Base-by-base conservation (phyloP, 1,284 basidiomycete species). In the Ustilago trichophora region DNA sequence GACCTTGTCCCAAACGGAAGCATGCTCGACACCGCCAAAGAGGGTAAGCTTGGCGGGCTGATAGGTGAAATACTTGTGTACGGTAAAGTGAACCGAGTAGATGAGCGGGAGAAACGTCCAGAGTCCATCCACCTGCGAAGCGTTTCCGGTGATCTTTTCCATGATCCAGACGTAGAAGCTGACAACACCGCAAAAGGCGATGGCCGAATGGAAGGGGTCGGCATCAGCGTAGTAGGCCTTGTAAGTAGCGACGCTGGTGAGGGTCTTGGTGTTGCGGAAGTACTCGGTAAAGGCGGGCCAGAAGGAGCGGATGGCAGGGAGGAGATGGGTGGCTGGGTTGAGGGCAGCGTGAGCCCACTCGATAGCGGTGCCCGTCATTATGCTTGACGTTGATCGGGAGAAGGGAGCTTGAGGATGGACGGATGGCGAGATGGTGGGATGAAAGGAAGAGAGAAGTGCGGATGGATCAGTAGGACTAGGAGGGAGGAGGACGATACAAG, bases 21-120 rank as follows among this genome's bases (percentile, higher is more conserved):
- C 55, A 36, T 58, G 52, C 31, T 65, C 40, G n/a, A 64, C 48
- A 36, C 57, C 58, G 21, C 52, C 53, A 25, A 58, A 56, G 34
- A 73, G 40, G 15, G 40, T 50, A 16, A 66, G 40, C 51, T 65
- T 63, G 31, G 57, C 66, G 15, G 71, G 58, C 47, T 59, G 58
- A 53, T 63, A 59, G 47, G 63, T 53, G 16, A 76, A 59, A 46
- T 60, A 69, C 56, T 65, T 65, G 59, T 76, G 73, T 8, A 77
- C 55, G 21, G 75, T 64, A 38, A 78, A 78, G 59, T 77, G 75
- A n/a, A 54, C 50, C 25, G 67, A 58, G 58, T 76, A 78, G 55
- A 77, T 72, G 48, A 77, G 58, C 2, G 72, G 69, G 6, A 76
- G 60, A 51, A 78, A 78, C 18, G 76, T 78, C 76, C 76, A 78